A percentile compares a stretch with the other conserved stretches of the same genome.
Conservation (phyloP, 495 filamentous ascomycete genomes). For the Podospora comata region DNA sequence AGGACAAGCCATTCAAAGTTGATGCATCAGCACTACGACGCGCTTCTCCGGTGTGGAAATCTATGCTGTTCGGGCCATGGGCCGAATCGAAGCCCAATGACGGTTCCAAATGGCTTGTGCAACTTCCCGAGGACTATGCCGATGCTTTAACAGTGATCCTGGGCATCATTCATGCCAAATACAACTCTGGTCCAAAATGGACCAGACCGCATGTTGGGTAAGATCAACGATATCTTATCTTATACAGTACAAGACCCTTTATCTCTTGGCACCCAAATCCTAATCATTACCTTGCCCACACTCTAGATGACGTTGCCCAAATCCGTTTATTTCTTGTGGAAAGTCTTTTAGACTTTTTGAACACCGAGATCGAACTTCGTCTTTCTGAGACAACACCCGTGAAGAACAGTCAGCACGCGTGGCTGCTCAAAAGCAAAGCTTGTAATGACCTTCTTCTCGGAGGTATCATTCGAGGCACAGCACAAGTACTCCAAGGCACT, state of each 20-base stretch:
- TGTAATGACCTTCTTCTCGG: neutral
- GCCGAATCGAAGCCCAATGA: conserved; percentile 26
- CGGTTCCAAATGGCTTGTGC: conserved; percentile 24
- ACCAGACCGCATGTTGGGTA: too few relatives aligned
- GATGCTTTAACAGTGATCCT: neutral
- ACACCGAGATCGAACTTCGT: neutral
- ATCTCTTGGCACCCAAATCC: too few relatives aligned
- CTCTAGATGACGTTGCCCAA: too few relatives aligned
- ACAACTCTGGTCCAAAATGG: too few relatives aligned
- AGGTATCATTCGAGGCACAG: neutral
- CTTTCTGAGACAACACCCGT: neutral
- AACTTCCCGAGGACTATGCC: conserved; percentile 33
- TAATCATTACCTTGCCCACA: too few relatives aligned
- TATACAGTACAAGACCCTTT: neutral
- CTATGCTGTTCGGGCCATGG: conserved; percentile 29
- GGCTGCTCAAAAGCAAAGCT: neutral
- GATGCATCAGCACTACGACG: conserved; percentile 16
- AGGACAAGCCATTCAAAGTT: neutral
- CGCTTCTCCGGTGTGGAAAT: neutral
- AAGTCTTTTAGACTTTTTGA: neutral
- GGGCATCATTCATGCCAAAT: neutral
- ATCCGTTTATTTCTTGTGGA: too few relatives aligned
- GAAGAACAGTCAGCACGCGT: too few relatives aligned
- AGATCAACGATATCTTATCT: too few relatives aligned
- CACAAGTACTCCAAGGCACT: too few relatives aligned